phyloP scores from a whole-genome alignment of 495 filamentous ascomycete species.

The Evansstolkia leycettana region DNA sequence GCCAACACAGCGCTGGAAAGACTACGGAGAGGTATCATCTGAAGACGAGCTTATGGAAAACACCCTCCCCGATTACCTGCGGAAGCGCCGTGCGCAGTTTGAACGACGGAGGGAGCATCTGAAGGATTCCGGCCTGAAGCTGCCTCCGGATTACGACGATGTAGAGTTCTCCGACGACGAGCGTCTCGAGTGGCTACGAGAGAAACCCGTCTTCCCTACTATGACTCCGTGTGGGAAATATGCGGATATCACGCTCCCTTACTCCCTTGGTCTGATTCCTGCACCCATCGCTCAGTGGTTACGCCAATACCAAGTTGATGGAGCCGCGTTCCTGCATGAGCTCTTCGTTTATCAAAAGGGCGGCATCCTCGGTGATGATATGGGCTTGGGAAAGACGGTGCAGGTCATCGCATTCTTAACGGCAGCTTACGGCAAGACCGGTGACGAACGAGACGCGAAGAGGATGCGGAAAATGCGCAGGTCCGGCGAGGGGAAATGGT shows the following conservation, averaged over 20 bases:
- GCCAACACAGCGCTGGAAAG: constrained; percentile 10
- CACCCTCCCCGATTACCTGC: constrained; percentile 45
- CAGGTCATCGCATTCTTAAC: constrained; percentile 94
- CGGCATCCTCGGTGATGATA: constrained; percentile 87
- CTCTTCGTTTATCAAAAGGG: constrained; percentile 88
- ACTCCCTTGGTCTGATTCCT: constrained; percentile 75
- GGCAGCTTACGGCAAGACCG: constrained; percentile 89
- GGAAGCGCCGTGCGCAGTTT: constrained; percentile 37
- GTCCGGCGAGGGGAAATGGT: constrained; percentile 49
- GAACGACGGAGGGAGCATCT: constrained; percentile 43
- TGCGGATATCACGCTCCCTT: constrained; percentile 59
- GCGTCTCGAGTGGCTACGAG: constrained; percentile 43
- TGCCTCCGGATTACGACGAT: constrained; percentile 72
- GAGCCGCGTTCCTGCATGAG: constrained; percentile 76
- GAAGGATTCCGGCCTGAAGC: constrained; percentile 53
- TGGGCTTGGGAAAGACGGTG: constrained; percentile 95
- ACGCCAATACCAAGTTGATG: constrained; percentile 81
- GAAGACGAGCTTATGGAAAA: constrained; percentile 49
- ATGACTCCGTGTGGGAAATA: constrained; percentile 53
- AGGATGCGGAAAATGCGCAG: constrained; percentile 83
- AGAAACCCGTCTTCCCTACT: constrained; percentile 56
- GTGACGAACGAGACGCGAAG: constrained; percentile 76
- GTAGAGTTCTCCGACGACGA: constrained; percentile 86
- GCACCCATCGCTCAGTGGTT: constrained; percentile 88
- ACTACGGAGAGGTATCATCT: constrained; percentile 30